Base-by-base conservation (phyloP, 2,329 filamentous ascomycete species). In the Scopulariopsis brevicaulis region DNA sequence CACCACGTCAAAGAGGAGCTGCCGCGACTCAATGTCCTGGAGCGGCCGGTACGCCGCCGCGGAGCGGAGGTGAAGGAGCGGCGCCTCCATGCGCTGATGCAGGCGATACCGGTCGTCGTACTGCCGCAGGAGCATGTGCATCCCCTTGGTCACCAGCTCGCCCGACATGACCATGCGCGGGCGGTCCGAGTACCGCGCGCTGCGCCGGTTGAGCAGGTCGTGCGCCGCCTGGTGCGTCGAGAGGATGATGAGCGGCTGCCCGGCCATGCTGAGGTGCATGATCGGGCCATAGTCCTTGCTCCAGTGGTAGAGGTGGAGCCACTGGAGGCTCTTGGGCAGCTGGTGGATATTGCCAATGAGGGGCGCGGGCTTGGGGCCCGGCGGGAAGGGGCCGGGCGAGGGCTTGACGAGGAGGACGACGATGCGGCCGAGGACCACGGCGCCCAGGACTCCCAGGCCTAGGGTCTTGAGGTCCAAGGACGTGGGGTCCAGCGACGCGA, bases 11-110 rank as follows among this genome's bases (percentile, higher is more conserved):
- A 65, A 66, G 1, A 78, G 59, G 1, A 78, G 61, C 55, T 77
- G 74, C 57, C 69, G 73, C 32, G 71, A 73, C 61, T 79, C 77
- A 6, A 78, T 66, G 11, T 77, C 73, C 60, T 77, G 75, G 0
- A 79, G 61, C 0, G 68, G 65, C 18, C 66, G 66, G 58, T 77
- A 78, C 0, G 67, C 68, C 2, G 63, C 63, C 53, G 56, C 69
- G 46, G 65, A 69, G 59, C 61, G 63, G 0, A 60, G 53, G 3
- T 62, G 66, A 0, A 73, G 68, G 18, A 71, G 65, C 18, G 68
- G 70, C 20, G 64, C 69, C 59, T 69, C 68, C 63, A 77, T 63
- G 5, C 69, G 67, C 52, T 74, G 71, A 58, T 75, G 73, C 0
- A 68, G 68, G 62, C 60, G 67, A 66, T 65, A 73, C n/a, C 68